Evolutionary conservation across 176 grass and related monocot species (phyloP), one percentile per base, ranked within the genome.

Genomic region (Canna indica): DNA sequence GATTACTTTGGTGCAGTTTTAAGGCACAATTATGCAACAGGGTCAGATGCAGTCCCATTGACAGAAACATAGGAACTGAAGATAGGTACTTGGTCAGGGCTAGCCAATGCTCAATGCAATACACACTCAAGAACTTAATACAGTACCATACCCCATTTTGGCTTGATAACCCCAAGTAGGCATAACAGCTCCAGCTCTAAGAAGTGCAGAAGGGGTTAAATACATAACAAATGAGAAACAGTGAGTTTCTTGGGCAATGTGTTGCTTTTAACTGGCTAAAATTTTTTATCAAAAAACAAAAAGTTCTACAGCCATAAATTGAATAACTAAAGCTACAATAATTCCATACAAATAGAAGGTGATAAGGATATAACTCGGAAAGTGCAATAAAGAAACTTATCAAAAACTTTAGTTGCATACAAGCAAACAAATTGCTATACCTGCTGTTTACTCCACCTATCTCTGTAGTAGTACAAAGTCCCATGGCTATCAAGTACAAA

Each of bases 401-500:
- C 69, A 71, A 34, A 22, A 1, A 25, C 54, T n/a, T 28, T 35
- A 36, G 11, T 26, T 38, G 20, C 18, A 48, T 26, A 24, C 13
- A 70, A 30, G n/a, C 22, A 47, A 80, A 83, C n/a, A 34, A 70
- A 59, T 85, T 56, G 68, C 36, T 77, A 88, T 97, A 97, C 88
- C 83, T 39, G 78, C 44, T 95, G 90, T 79, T 88, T 93, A 80
- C 82, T 88, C 50, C 77, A 80, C 45, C 91, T 96, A 69, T 90
- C 87, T 70, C 86, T 75, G 9, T 92, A 97, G 76, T 97, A 97
- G 63, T 90, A 91, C 74, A 92, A 73, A 67, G 83, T 92, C 17
- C 93, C 93, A 77, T 85, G 86, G 57, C 93, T 90, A 84, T 97
- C 81, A 27, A 97, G 86, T 73, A 97, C 88, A 83, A 97, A 97